phyloP scores from a whole-genome alignment of 768 basidiomycete genomes.

The Russula foetens region DNA sequence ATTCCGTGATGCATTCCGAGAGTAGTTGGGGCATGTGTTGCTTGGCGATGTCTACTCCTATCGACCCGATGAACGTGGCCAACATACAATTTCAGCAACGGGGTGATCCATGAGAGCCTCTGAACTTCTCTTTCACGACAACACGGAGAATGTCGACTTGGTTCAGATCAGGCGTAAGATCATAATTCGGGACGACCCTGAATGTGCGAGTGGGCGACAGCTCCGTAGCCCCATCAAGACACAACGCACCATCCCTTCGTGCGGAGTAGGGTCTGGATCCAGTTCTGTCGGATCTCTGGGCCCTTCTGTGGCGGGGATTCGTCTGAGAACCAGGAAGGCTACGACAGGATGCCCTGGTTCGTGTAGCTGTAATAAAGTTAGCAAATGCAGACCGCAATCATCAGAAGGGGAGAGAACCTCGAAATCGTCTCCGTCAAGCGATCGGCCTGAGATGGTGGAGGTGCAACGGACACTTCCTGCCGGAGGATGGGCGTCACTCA shows the following conservation, averaged over 20 bases:
- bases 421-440: conserved; percentile 41
- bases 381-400: background rate
- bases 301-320: conserved; percentile 41
- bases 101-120: conserved; percentile 46
- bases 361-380: conserved; percentile 31
- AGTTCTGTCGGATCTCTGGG: conserved; percentile 49
- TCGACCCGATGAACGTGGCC: background rate
- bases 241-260: conserved; percentile 35
- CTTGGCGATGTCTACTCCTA: conserved; percentile 46
- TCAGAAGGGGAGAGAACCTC: conserved; percentile 36
- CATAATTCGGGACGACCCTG: conserved; percentile 54
- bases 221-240: background rate
- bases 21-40: conserved; percentile 41
- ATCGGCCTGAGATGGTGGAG: conserved; percentile 21
- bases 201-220: background rate
- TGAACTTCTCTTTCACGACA: conserved; percentile 49
- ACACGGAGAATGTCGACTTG: conserved; percentile 52
- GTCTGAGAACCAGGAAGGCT: conserved; percentile 48
- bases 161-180: conserved; percentile 45
- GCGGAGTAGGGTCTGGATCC: conserved; percentile 45
- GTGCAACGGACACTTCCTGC: conserved; percentile 15
- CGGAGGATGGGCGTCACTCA: conserved; percentile 48
- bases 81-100: conserved; percentile 57
- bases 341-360: conserved; percentile 45
- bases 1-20: conserved; percentile 29